These are phyloP conservation scores for Simplicillium aogashimaense DNA, from an alignment of 2,329 filamentous ascomycete species.

Conservation along the genomic window DNA sequence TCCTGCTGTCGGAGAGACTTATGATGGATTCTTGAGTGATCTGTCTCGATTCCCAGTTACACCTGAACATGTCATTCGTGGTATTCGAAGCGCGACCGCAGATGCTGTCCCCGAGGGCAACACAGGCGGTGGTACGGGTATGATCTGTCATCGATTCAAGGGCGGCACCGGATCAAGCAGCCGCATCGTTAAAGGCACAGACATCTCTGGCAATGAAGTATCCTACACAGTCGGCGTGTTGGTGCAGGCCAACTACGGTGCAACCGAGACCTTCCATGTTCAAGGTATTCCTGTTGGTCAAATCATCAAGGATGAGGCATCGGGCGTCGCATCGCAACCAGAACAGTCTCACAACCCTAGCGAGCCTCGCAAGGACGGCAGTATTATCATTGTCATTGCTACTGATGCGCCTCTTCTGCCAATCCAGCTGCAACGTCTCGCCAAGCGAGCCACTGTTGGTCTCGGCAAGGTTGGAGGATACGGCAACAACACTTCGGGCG, in stretches of 20 bases:
- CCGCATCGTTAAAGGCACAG: conserved; percentile 28
- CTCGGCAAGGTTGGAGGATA: conserved; percentile 46
- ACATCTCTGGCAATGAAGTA: conserved; percentile 15
- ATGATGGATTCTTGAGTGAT: conserved; percentile 48
- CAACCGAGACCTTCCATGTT: conserved; percentile 41
- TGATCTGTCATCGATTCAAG: conserved; percentile 53
- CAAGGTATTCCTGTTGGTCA: conserved; percentile 48
- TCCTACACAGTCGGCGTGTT: conserved; percentile 47
- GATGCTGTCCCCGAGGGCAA: conserved; percentile 46
- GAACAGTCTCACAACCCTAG: conserved; percentile 15
- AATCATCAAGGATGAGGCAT: conserved; percentile 26
- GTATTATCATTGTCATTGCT: conserved; percentile 48
- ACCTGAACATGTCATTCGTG: conserved; percentile 39
- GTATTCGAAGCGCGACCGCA: conserved; percentile 37
- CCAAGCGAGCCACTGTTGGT: conserved; percentile 47
- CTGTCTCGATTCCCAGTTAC: conserved; percentile 39
- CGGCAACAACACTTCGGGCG: conserved; percentile 47
- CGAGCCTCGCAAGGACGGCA: conserved; percentile 46
- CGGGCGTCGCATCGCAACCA: neutral
- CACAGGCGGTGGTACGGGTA: conserved; percentile 52
- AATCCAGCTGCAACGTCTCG: conserved; percentile 42
- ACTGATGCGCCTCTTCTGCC: conserved; percentile 50
- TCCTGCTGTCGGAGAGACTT: conserved; percentile 50
- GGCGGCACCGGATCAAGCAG: conserved; percentile 50
- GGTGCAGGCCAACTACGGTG: conserved; percentile 53